Evolutionary conservation across 768 basidiomycete species (phyloP).

Genomic region (Mrakia gelida): DNA sequence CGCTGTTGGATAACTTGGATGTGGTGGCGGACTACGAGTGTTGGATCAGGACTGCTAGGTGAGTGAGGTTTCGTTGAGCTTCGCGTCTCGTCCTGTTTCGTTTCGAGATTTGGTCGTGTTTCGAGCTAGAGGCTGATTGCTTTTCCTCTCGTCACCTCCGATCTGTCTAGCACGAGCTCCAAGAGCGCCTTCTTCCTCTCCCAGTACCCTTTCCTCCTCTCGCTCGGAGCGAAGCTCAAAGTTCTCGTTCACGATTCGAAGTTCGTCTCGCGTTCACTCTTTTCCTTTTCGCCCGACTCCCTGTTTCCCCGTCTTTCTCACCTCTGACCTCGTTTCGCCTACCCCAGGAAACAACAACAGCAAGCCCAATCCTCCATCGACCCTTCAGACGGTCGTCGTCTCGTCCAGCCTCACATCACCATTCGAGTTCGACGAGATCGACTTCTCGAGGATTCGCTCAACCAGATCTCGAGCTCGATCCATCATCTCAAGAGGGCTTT

Average conservation of each 20-base stretch:
- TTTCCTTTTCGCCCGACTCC: too few species aligned
- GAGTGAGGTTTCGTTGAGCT: neutral
- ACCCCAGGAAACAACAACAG: conserved; percentile 28
- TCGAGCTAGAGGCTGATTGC: neutral
- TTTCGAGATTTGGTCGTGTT: too few species aligned
- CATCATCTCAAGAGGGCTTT: conserved; percentile 26
- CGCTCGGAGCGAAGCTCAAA: conserved; percentile 29
- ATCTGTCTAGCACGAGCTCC: conserved; percentile 8
- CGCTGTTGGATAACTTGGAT: conserved; percentile 26
- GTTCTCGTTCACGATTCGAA: conserved; percentile 32
- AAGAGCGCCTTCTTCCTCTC: conserved; percentile 28
- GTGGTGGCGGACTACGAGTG: conserved; percentile 29
- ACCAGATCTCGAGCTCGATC: conserved; percentile 29
- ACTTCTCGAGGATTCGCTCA: conserved; percentile 31
- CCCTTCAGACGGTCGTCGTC: conserved; percentile 15
- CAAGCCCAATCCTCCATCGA: conserved; percentile 12
- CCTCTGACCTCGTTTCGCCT: too few species aligned
- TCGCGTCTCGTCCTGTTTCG: neutral
- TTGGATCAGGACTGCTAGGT: conserved; percentile 20
- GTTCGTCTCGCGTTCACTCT: too few species aligned
- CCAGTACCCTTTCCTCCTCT: conserved; percentile 32
- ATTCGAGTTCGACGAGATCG: conserved; percentile 30
- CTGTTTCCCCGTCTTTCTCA: too few species aligned
- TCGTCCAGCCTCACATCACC: conserved; percentile 30
- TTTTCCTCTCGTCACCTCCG: neutral